phyloP scores from a whole-genome alignment of 1,139 yeast genomes.

The Schizosaccharomyces versatilis region DNA sequence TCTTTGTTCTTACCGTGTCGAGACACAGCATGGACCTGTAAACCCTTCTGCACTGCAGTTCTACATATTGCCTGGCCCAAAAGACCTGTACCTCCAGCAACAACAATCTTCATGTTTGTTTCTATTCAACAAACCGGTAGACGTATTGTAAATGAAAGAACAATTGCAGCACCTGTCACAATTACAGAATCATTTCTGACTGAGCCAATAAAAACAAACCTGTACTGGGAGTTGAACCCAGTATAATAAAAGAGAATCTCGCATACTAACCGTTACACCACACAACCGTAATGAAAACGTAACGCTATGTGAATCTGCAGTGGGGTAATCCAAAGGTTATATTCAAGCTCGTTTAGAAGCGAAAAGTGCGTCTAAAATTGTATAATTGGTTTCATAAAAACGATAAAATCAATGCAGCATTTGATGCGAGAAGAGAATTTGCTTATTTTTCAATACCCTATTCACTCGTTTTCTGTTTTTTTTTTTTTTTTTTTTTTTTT shows the following conservation, averaged over 20 bases:
- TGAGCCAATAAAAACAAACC: background rate
- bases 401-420: too few relatives aligned
- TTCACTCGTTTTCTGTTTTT: too few relatives aligned
- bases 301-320: too few relatives aligned
- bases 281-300: background rate
- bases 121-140: background rate
- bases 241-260: background rate
- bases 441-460: too few relatives aligned
- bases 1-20: constrained; percentile 1
- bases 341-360: too few relatives aligned
- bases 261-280: constrained; percentile 2
- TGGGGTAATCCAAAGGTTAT: too few relatives aligned
- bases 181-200: too few relatives aligned
- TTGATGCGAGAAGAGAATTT: too few relatives aligned
- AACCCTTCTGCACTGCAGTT: constrained; percentile 5
- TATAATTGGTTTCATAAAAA: too few relatives aligned
- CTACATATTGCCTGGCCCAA: constrained; percentile 4
- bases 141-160: background rate
- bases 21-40: constrained; percentile 4
- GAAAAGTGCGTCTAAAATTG: too few relatives aligned
- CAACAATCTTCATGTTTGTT: constrained; percentile 3
- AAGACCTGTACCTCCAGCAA: constrained; percentile 9
- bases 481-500: too few relatives aligned
- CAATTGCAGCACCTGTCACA: too few relatives aligned
- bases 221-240: constrained; percentile 3